Evolutionary conservation across 441 rosid species (phyloP), one percentile per base, ranked within the genome.

Genomic region (Omphalea diandra): DNA sequence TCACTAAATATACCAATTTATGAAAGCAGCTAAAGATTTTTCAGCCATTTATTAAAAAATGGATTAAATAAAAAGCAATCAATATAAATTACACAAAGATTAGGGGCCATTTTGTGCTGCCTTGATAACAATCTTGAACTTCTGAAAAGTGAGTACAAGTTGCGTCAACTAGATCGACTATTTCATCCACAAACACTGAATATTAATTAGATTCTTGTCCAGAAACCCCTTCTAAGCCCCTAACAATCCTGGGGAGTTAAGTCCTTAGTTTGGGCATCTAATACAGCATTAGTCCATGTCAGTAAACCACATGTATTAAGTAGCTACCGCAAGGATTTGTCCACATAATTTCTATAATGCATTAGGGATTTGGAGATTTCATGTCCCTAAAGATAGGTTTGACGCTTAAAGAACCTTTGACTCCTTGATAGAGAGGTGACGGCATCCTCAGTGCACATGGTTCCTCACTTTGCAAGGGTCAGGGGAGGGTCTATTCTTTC

Each of bases 21-120:
- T 18, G 36, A 53, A 44, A 4, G 71, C 46, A 47, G 73, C 67
- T 6, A 46, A 18, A 55, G 27, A 11, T 33, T 50, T 46, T 65
- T 18, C 10, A 29, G 50, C 26, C 24, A 31, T 12, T 1, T 24
- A 10, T 4, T 57, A 26, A 6, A 20, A 32, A 9, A 4, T 1
- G 17, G 3, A 9, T 6, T 6, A 4, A 2, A n/a, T 5, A 47
- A 47, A n/a, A 4, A 47, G n/a, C 5, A 47, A 18, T 46, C 1
- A 0, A 14, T 11, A 58, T 1, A 33, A 46, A 44, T 10, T 24
- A 35, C 22, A 59, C 35, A 44, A 33, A 59, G 15, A 31, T 32
- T 20, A 7, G 22, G 27, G 18, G 6, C 14, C 43, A 57, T 56
- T 54, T 7, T 10, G 3, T 41, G 2, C 4, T 9, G 49, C 38